These are phyloP conservation scores for Amniculicola lignicola DNA, from an alignment of 495 filamentous ascomycete species.

Conservation along the genomic window DNA sequence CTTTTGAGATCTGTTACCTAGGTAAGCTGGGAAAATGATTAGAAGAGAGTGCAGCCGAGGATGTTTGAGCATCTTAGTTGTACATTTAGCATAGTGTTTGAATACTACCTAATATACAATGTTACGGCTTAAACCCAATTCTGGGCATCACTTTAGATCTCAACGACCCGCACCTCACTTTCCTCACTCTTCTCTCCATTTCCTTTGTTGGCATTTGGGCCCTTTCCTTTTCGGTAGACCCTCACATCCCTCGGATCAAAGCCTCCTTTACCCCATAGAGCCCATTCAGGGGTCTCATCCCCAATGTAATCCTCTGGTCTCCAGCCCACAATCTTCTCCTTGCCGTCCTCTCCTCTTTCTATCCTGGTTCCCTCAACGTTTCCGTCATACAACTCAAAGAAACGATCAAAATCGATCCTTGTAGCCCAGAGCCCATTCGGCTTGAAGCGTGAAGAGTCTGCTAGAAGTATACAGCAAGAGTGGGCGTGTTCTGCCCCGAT, in stretches of 20 bases:
- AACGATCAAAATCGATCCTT: slow-evolving; percentile 80
- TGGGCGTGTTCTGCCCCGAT: slow-evolving; percentile 94
- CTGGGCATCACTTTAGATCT: no score
- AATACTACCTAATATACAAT: no score
- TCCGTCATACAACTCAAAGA: slow-evolving; percentile 78
- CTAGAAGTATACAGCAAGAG: slow-evolving; percentile 86
- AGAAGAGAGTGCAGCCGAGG: no score
- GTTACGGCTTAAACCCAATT: no score
- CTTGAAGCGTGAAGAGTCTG: slow-evolving; percentile 66
- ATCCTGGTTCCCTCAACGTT: slow-evolving; percentile 70
- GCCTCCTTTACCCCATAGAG: slow-evolving; percentile 87
- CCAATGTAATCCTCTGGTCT: slow-evolving; percentile 87
- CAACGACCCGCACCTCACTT: no score
- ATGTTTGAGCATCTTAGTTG: no score
- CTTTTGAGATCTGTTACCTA: no score
- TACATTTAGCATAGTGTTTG: no score
- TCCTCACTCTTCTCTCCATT: no score
- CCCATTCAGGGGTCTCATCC: slow-evolving; percentile 82
- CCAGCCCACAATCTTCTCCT: slow-evolving; percentile 68
- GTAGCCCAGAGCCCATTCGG: slow-evolving; percentile 82
- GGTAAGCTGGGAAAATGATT: no score
- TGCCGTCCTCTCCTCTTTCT: slow-evolving; percentile 72
- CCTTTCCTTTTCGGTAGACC: slow-evolving; percentile 73
- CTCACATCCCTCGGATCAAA: slow-evolving; percentile 89
- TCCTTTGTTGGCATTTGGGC: slow-evolving; percentile 56